Conservation (phyloP, 2,329 filamentous ascomycete species). For the Paramyrothecium sp. region DNA sequence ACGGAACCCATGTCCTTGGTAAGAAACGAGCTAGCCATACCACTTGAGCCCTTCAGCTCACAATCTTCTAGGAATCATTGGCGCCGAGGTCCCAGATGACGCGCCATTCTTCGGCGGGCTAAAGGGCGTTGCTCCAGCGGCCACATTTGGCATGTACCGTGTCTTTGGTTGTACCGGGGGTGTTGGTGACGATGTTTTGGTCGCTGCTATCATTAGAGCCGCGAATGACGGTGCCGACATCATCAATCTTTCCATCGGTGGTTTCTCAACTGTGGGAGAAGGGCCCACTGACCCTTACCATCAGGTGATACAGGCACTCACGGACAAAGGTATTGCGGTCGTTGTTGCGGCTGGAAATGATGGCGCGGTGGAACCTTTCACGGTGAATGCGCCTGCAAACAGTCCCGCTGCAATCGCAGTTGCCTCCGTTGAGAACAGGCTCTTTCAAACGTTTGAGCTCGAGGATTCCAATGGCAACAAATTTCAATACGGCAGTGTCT, state of each 20-base stretch:
- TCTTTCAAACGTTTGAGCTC: too few relatives aligned
- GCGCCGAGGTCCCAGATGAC: neutral
- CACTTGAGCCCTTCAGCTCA: neutral
- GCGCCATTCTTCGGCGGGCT: neutral
- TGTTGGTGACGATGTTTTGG: neutral
- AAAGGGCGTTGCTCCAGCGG: neutral
- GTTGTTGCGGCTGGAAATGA: neutral
- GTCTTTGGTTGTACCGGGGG: neutral
- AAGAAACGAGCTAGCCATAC: neutral
- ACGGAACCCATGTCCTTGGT: neutral
- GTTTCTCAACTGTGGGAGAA: neutral
- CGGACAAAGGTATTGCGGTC: neutral
- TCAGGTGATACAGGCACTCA: too few relatives aligned
- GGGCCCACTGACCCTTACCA: too few relatives aligned
- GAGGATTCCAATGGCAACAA: too few relatives aligned
- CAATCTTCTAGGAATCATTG: neutral
- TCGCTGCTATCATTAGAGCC: neutral
- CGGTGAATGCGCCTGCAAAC: neutral
- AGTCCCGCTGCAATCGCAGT: neutral
- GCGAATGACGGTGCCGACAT: neutral
- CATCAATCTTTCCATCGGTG: neutral
- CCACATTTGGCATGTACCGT: neutral
- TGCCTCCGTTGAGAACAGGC: neutral
- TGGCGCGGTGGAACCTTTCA: neutral
- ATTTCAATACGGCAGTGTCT: too few relatives aligned